Percentiles rank a stretch among this genome's conserved stretches.
Evolutionary conservation across 176 grass and related monocot genomes (phyloP).

Genomic region (Musa acuminata): DNA sequence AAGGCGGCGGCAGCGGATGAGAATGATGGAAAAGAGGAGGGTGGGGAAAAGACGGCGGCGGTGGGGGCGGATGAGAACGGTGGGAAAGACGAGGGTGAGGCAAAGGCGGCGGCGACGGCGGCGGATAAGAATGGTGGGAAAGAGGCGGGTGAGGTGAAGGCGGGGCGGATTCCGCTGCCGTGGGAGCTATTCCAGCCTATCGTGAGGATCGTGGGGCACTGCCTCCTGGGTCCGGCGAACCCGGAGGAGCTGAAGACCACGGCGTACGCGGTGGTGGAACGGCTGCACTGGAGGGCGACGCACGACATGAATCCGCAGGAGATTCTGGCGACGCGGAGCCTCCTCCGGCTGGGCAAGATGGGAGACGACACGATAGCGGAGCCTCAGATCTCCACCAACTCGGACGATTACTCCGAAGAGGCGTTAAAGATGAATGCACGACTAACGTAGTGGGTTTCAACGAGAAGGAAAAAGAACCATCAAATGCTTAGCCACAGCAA

Average conservation of each 20-base stretch:
- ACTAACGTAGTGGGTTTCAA: neutral
- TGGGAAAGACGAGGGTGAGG: slow-evolving; percentile 6
- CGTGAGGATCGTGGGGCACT: slow-evolving; percentile 54
- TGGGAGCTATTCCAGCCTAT: slow-evolving; percentile 77
- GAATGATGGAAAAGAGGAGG: neutral
- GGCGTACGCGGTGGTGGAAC: slow-evolving; percentile 30
- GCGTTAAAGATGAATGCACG: slow-evolving; percentile 29
- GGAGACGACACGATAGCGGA: slow-evolving; percentile 44
- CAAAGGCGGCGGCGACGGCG: neutral
- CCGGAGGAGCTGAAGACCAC: slow-evolving; percentile 46
- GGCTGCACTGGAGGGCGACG: slow-evolving; percentile 46
- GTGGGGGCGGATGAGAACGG: neutral
- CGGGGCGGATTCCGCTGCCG: slow-evolving; percentile 43
- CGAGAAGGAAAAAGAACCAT: no score
- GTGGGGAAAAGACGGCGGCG: neutral
- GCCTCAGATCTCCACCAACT: slow-evolving; percentile 30
- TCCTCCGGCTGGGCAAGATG: slow-evolving; percentile 48
- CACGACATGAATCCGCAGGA: slow-evolving; percentile 40
- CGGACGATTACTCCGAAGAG: slow-evolving; percentile 45
- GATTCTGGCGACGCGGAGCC: slow-evolving; percentile 51
- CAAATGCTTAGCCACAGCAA: no score
- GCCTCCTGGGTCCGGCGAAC: slow-evolving; percentile 37
- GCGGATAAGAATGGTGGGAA: neutral
- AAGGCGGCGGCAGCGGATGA: no score
- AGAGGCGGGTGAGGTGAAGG: neutral